Percentiles rank a stretch among this genome's conserved stretches.
These are phyloP conservation scores for Nicotiana paniculata DNA, from an alignment of 257 asterid species.

Conservation along the genomic window DNA sequence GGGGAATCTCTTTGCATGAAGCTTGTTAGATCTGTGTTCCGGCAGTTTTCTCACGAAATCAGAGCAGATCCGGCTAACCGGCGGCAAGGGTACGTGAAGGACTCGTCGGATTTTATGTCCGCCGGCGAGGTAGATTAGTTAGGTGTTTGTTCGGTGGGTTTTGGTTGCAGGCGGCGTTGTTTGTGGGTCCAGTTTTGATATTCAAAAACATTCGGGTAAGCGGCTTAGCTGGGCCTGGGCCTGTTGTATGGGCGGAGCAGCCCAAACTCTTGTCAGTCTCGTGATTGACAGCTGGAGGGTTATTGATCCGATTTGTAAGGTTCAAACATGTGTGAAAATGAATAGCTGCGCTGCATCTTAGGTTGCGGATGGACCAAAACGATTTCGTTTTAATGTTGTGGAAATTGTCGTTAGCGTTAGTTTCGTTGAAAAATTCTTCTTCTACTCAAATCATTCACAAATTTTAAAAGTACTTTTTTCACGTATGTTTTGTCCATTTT, in stretches of 20 bases:
- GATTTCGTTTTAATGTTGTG: neutral
- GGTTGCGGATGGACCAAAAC: neutral
- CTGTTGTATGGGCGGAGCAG: neutral
- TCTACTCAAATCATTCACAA: neutral
- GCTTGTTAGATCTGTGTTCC: neutral
- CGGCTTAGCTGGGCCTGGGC: neutral
- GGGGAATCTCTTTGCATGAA: neutral
- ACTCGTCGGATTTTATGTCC: neutral
- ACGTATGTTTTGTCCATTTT: too few relatives aligned
- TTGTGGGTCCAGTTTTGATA: neutral
- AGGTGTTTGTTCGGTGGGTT: neutral
- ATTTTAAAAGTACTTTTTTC: neutral
- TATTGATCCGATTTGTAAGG: neutral
- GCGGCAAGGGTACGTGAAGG: neutral
- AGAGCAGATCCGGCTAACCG: neutral
- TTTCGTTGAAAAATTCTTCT: neutral
- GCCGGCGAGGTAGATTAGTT: neutral
- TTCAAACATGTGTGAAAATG: neutral
- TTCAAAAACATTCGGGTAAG: neutral
- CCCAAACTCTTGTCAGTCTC: neutral
- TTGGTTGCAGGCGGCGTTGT: neutral
- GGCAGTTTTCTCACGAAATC: neutral
- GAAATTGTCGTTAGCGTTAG: neutral
- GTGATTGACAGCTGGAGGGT: conserved; percentile 3
- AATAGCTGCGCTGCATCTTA: neutral